phyloP scores from a whole-genome alignment of 2,329 filamentous ascomycete species.

The Exophiala dermatitidis region DNA sequence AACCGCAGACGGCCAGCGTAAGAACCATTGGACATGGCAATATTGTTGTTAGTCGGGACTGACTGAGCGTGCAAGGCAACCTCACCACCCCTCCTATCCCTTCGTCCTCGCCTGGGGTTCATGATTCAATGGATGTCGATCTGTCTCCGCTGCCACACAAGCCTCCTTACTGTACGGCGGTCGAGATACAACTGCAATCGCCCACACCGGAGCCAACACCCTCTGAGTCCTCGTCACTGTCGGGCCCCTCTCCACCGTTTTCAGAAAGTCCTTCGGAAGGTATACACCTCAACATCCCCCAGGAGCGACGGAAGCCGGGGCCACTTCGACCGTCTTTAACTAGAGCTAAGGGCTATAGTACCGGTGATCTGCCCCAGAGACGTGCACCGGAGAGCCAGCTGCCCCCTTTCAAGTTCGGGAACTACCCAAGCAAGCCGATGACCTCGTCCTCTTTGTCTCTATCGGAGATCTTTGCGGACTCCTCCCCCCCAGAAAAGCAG shows the following conservation, averaged over 20 bases:
- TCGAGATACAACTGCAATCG: constrained; percentile 61
- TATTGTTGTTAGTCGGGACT: constrained; percentile 10
- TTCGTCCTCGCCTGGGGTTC: constrained; percentile 66
- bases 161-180: constrained; percentile 48
- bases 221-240: constrained; percentile 36
- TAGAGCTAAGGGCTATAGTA: constrained; percentile 67
- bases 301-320: constrained; percentile 54
- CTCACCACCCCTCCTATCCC: constrained; percentile 78
- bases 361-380: constrained; percentile 56
- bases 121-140: constrained; percentile 68
- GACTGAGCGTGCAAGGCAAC: constrained; percentile 47
- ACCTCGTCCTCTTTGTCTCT: constrained; percentile 59
- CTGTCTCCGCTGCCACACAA: constrained; percentile 91
- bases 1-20: constrained; percentile 54
- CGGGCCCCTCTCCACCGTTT: constrained; percentile 36
- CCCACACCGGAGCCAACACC: constrained; percentile 57
- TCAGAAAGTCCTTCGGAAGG: constrained; percentile 36
- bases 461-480: constrained; percentile 73
- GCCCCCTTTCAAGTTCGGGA: constrained; percentile 69
- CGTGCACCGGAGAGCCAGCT: constrained; percentile 57
- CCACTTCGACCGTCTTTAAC: constrained; percentile 67
- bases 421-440: constrained; percentile 39
- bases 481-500: constrained; percentile 54
- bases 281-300: constrained; percentile 19
- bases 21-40: constrained; percentile 29